Percentiles rank a stretch among this genome's conserved stretches.
Evolutionary conservation across 768 basidiomycete genomes (phyloP).

Genomic region (Mycena floridula): DNA sequence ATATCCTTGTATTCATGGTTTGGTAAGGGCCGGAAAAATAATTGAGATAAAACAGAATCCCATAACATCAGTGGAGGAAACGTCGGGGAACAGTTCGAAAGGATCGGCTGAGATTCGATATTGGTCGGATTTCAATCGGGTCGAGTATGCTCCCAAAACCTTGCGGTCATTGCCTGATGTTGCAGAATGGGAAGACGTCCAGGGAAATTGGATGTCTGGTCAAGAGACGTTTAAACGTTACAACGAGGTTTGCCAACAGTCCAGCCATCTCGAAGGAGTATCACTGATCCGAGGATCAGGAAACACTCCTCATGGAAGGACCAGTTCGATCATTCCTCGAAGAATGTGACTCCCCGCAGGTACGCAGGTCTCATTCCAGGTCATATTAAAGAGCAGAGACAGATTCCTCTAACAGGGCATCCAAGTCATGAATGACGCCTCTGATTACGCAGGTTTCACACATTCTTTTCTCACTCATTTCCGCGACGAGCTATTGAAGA

Average conservation of each 20-base stretch:
- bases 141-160: slow-evolving; percentile 60
- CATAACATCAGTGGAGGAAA: neutral
- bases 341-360: slow-evolving; percentile 73
- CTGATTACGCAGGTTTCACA: slow-evolving; percentile 62
- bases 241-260: slow-evolving; percentile 37
- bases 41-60: neutral
- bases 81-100: slow-evolving; percentile 17
- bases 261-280: neutral
- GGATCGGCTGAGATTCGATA: slow-evolving; percentile 46
- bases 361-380: slow-evolving; percentile 15
- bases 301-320: slow-evolving; percentile 62
- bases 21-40: neutral
- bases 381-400: too few species aligned
- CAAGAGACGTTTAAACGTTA: slow-evolving; percentile 45
- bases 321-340: slow-evolving; percentile 63
- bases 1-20: too few species aligned
- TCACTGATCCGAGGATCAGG: slow-evolving; percentile 29
- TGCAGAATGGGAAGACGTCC: slow-evolving; percentile 45
- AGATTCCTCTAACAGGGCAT: slow-evolving; percentile 60
- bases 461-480: slow-evolving; percentile 50
- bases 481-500: slow-evolving; percentile 63
- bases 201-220: slow-evolving; percentile 52
- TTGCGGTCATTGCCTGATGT: slow-evolving; percentile 58
- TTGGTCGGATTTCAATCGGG: slow-evolving; percentile 67
- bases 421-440: slow-evolving; percentile 58